A percentile compares a stretch with the other conserved stretches of the same genome.
Conservation (phyloP, 2,329 filamentous ascomycete species). For the Thelonectria discophora region DNA sequence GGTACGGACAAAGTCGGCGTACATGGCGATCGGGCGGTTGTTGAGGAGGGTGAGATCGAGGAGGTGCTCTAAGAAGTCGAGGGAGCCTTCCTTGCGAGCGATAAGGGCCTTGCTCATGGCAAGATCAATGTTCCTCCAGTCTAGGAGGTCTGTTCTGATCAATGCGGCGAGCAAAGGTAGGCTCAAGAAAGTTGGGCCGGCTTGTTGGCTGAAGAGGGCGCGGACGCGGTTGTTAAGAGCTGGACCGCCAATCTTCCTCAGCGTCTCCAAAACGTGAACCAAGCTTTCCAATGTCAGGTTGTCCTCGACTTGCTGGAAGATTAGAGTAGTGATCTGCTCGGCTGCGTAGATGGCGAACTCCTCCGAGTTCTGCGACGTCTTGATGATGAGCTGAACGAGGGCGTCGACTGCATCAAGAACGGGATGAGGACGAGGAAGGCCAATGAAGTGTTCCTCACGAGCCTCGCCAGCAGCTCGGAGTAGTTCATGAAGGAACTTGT, state of each 20-base stretch:
- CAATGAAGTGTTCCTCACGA: slow-evolving; percentile 67
- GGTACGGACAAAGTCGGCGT: slow-evolving; percentile 86
- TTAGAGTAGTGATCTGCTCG: slow-evolving; percentile 65
- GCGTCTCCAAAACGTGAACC: slow-evolving; percentile 68
- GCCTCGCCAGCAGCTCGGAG: slow-evolving; percentile 62
- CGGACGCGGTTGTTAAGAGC: slow-evolving; percentile 64
- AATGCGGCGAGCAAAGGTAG: slow-evolving; percentile 66
- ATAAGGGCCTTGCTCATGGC: slow-evolving; percentile 78
- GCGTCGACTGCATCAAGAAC: slow-evolving; percentile 71
- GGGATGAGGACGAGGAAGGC: slow-evolving; percentile 65
- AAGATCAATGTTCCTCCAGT: slow-evolving; percentile 72
- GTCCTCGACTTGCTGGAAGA: slow-evolving; percentile 65
- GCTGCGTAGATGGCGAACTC: slow-evolving; percentile 67
- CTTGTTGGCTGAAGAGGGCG: slow-evolving; percentile 65
- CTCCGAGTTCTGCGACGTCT: slow-evolving; percentile 68
- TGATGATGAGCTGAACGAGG: slow-evolving; percentile 69
- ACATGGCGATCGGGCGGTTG: slow-evolving; percentile 79
- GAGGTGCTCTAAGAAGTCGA: slow-evolving; percentile 83
- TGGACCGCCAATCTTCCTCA: slow-evolving; percentile 67
- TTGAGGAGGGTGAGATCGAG: slow-evolving; percentile 82
- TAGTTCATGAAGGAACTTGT: slow-evolving; percentile 67
- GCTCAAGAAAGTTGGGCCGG: slow-evolving; percentile 64
- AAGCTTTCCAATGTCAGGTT: slow-evolving; percentile 68
- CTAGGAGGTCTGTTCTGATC: slow-evolving; percentile 67
- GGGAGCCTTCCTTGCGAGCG: slow-evolving; percentile 73